Evolutionary conservation across 768 basidiomycete genomes (phyloP), one percentile per base, ranked within the genome.

Genomic region (Tephrocybe sp.): DNA sequence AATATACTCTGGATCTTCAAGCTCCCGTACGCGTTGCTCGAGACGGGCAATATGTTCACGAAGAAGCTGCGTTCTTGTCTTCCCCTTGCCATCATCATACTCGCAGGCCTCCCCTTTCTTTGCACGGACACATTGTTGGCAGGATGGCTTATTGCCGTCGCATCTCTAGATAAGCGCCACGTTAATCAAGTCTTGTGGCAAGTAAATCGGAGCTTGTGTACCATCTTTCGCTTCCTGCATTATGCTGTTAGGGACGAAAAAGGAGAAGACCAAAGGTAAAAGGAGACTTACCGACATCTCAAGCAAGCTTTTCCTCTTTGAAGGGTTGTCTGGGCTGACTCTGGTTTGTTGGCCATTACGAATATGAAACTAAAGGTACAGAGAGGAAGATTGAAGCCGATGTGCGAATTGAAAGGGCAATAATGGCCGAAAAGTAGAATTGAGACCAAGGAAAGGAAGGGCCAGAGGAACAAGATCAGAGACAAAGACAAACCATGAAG

Each of bases 41-140:
- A 90, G 80, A 31, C 81, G 81, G 37, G 74, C 72, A 55, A 91
- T 86, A 60, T 84, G 86, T 63, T 91, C 88, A 49, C 86, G 82
- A 49, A 91, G 76, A 42, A 89, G 64, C 59, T 90, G 88, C 0
- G 88, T 90, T 53, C 87, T 76, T 38, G 86, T 89, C 71, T 89
- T 90, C 42, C 86, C 85, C 70, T 85, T 88, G 21, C 88, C 88
- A 66, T 91, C 88, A 57, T 91, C 88, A 63, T 90, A 91, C 59
- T 87, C 85, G 65, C 88, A 91, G 10, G 64, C 71, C 2, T 88
- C 85, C 43, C 70, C 71, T 63, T 88, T 89, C 75, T 90, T 90
- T 36, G 87, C 87, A 45, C 84, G 82, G 23, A 72, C 70, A 60
- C 88, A 91, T 61, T 91, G 88, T 54, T 86, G 84, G 54, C 88